A percentile compares a stretch with the other conserved stretches of the same genome.
phyloP scores from a whole-genome alignment of 2,329 filamentous ascomycete genomes.

The Xylaria polymorpha region DNA sequence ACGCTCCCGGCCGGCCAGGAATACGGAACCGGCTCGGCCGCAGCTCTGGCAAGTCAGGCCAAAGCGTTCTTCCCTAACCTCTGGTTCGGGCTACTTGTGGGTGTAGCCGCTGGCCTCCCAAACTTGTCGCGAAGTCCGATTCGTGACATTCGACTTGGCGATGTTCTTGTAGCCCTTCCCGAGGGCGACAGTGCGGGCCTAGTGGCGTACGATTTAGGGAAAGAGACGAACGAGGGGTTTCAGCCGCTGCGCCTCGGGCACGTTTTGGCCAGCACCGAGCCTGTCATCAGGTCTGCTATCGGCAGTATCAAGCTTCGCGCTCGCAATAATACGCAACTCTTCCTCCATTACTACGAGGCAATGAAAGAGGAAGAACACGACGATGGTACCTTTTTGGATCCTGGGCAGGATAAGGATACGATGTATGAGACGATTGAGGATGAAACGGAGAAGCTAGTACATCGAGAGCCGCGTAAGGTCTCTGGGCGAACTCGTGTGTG shows the following conservation, averaged over 20 bases:
- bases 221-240: conserved; percentile 14
- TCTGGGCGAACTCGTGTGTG: conserved; percentile 18
- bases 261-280: conserved; percentile 16
- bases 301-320: conserved; percentile 18
- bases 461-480: neutral
- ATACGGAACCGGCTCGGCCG: conserved; percentile 21
- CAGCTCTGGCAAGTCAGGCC: conserved; percentile 22
- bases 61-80: conserved; percentile 28
- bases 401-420: conserved; percentile 11
- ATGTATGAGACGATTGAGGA: conserved; percentile 4
- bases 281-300: conserved; percentile 29
- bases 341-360: conserved; percentile 21
- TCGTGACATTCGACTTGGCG: conserved; percentile 28
- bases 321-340: neutral
- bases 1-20: conserved; percentile 20
- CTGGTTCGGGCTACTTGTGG: conserved; percentile 24
- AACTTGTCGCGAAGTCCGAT: conserved; percentile 6
- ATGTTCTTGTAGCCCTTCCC: conserved; percentile 26
- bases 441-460: neutral
- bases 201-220: conserved; percentile 17
- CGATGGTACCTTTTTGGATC: conserved; percentile 14
- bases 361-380: conserved; percentile 20
- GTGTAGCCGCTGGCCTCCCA: conserved; percentile 27
- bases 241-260: conserved; percentile 4
- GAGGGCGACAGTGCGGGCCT: conserved; percentile 17